Evolutionary conservation across 116 monocot genomes (phyloP), one percentile per base, ranked within the genome.

Genomic region (Cymodocea nodosa): DNA sequence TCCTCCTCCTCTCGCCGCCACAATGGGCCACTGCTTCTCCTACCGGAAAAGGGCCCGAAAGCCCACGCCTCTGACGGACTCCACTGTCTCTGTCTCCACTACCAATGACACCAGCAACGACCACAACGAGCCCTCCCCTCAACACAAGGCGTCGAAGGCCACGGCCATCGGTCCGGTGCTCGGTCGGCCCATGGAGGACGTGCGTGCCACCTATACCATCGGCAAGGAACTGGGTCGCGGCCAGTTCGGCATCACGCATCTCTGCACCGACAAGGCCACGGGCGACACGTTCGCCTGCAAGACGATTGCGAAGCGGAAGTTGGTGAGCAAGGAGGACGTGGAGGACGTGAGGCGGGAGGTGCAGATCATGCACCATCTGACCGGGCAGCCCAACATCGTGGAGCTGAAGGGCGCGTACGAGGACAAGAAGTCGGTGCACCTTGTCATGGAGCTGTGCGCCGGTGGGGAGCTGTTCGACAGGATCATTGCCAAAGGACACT

Each of bases 181-280:
- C 40, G 74, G 74, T 8, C 70, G 81, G 8, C 81, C 81, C 6
- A 77, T 81, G 81, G 77, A 77, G 52, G 78, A 82, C 59, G 39
- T 78, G 52, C 67, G 68, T 10, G 50, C 62, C 18, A 71, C 71
- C 24, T 78, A 82, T 68, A 39, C 23, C 19, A 71, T 82, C 37
- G 82, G 82, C 23, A 82, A 82, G 35, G 78, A 82, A 71, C 78
- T 82, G 23, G 82, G 82, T 0, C 71, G 78, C 4, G 82, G 82
- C 15, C 82, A 82, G 59, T 82, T 82, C 71, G 82, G 82, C 15
- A 64, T 75, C 25, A 82, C 82, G 17, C 68, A 78, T 53, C 75
- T 74, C 19, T 82, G 82, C 74, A 78, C 74, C 15, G 51, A 71
- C 60, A 66, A 69, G 59, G 35, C 64, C 39, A 71, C 77, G 22